These are phyloP conservation scores for Xerocomus spinulosus DNA, from an alignment of 768 basidiomycete species.

Conservation along the genomic window DNA sequence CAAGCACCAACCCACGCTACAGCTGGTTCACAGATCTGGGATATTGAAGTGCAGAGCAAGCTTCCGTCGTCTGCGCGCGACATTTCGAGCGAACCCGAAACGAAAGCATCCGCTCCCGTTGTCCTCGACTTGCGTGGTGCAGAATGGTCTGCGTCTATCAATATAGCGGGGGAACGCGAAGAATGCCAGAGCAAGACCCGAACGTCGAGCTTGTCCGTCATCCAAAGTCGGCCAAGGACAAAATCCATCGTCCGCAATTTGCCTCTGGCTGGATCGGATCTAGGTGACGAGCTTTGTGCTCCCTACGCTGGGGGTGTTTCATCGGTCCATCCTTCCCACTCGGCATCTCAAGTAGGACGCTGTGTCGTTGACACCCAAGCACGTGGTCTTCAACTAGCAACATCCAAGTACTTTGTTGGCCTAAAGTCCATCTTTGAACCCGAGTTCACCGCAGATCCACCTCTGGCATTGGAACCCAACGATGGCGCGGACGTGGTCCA, in stretches of 20 bases:
- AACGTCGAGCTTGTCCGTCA: not conserved
- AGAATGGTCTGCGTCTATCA: slow-evolving; percentile 24
- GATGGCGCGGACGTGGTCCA: not conserved
- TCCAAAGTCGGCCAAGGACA: not conserved
- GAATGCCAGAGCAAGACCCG: not conserved
- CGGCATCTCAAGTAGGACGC: slow-evolving; percentile 46
- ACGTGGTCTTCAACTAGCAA: slow-evolving; percentile 1
- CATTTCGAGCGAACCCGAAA: slow-evolving; percentile 15
- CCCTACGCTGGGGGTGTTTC: slow-evolving; percentile 7
- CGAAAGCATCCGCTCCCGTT: slow-evolving; percentile 24
- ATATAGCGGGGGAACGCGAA: slow-evolving; percentile 1
- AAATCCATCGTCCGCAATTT: not conserved
- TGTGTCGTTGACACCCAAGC: slow-evolving; percentile 6
- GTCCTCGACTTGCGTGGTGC: slow-evolving; percentile 34
- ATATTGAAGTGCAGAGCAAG: slow-evolving; percentile 43
- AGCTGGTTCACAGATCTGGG: slow-evolving; percentile 48
- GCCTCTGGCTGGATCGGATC: slow-evolving; percentile 27
- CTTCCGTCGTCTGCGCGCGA: slow-evolving; percentile 20
- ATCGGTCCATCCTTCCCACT: slow-evolving; percentile 48
- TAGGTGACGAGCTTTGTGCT: not conserved
- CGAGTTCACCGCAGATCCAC: not conserved
- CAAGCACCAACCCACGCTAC: slow-evolving; percentile 1
- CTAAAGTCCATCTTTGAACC: not conserved
- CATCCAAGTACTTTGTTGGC: slow-evolving; percentile 15
- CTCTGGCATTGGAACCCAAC: not conserved